phyloP scores from a whole-genome alignment of 352 stramenopile genomes.

The Plasmopara viticola region DNA sequence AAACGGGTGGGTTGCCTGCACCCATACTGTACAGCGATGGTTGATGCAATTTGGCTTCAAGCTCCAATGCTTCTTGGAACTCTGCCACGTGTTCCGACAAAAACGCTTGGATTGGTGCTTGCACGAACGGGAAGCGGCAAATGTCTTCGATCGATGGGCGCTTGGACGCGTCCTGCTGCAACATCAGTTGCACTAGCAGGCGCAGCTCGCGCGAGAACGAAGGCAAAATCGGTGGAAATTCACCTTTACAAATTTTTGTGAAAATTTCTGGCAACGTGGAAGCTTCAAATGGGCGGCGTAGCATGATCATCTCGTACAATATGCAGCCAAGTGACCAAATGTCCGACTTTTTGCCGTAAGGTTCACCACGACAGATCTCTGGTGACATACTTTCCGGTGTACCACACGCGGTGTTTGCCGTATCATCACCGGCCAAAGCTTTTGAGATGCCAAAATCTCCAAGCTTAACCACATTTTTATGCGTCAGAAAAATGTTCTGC shows the following conservation, averaged over 20 bases:
- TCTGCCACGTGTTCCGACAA: conserved; percentile 79
- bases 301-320: conserved; percentile 88
- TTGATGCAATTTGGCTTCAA: conserved; percentile 84
- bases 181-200: conserved; percentile 82
- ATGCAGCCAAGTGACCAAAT: conserved; percentile 88
- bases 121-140: conserved; percentile 82
- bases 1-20: conserved; percentile 25
- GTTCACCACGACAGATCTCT: conserved; percentile 82
- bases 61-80: conserved; percentile 80
- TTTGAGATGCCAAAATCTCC: conserved; percentile 88
- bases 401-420: conserved; percentile 74
- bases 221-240: conserved; percentile 74
- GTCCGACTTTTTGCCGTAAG: conserved; percentile 86
- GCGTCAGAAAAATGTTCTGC: conserved; percentile 84
- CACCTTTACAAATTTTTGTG: conserved; percentile 83
- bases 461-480: conserved; percentile 84
- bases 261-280: conserved; percentile 81
- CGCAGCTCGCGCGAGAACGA: conserved; percentile 77
- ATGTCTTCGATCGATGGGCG: conserved; percentile 86
- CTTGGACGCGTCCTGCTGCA: conserved; percentile 82
- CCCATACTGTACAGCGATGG: conserved; percentile 55
- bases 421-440: conserved; percentile 69
- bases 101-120: conserved; percentile 79
- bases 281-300: conserved; percentile 78
- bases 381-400: conserved; percentile 87